Base-by-base conservation (phyloP, 2,329 filamentous ascomycete species). In the Paecilomyces sp. region DNA sequence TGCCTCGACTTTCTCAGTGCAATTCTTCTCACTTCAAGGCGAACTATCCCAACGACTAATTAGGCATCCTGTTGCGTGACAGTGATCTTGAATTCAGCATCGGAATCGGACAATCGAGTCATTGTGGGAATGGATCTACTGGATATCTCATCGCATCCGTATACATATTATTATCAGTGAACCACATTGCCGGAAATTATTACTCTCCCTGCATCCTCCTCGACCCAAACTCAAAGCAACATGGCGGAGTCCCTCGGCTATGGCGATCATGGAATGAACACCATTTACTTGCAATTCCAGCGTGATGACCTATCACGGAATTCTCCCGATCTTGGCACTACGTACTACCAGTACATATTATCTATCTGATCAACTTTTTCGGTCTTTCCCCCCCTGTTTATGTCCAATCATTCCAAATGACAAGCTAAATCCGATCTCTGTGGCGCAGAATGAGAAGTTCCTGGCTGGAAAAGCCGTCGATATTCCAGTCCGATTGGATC, bases 331-430 rank as follows among this genome's bases (percentile, higher is more conserved):
- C 41, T 18, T 47, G 41, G 25, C 25, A 28, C 25, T 28, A 6
- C 25, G 25, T 28, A 28, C 25, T 22, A 28, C 25, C 25, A 28
- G 22, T 22, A 22, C 22, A 22, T 22, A 41, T n/a, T 41, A 13
- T 6, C 15, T 41, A 41, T 15, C 6, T 5, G 13, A 41, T 15
- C 36, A n/a, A 7, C 41, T 18, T 47, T 47, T 22, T 22, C 56
- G 22, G 22, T 22, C 63, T 60, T 58, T 65, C n/a, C n/a, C n/a
- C 7, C 7, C 56, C 63, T 62, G 58, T 65, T 60, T 56, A 41
- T 34, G 31, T 41, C 41, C 57, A 55, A 50, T 54, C 57, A 54
- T 62, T 59, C 58, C 58, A 47, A 57, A 62, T 57, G 62, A 57
- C 61, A 52, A 64, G 55, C 57, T 58, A 54, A 62, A 60, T 62